Evolutionary conservation across 2,329 filamentous ascomycete species (phyloP).

Genomic region (Colletotrichum lupini): DNA sequence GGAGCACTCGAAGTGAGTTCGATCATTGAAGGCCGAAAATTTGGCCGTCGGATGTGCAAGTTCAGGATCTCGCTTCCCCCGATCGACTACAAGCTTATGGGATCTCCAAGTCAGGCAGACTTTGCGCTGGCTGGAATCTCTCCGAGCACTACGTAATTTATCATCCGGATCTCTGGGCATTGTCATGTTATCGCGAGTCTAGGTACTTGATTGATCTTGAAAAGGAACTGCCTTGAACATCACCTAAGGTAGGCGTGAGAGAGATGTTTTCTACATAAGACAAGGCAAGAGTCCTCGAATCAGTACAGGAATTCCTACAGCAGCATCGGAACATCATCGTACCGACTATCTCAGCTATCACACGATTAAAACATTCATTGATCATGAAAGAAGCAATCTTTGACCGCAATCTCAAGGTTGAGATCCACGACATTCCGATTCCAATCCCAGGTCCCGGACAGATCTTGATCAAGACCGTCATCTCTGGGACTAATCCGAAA

Average conservation of each 20-base stretch:
- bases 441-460: slow-evolving; percentile 30
- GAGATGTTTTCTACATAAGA: not conserved
- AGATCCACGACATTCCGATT: slow-evolving; percentile 6
- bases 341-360: no score
- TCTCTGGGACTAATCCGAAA: slow-evolving; percentile 40
- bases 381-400: slow-evolving; percentile 11
- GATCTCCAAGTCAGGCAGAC: not conserved
- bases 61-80: not conserved
- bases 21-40: not conserved
- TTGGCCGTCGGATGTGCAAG: not conserved
- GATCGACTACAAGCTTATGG: not conserved
- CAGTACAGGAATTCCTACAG: not conserved
- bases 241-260: no score
- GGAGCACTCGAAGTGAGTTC: not conserved
- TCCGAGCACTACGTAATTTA: not conserved
- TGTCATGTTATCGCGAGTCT: not conserved
- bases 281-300: not conserved
- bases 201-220: not conserved
- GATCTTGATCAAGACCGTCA: slow-evolving; percentile 26
- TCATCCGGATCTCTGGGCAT: not conserved
- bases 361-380: no score
- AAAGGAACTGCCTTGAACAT: not conserved
- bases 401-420: not conserved
- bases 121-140: not conserved
- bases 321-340: not conserved